Evolutionary conservation across 1,284 basidiomycete genomes (phyloP).

Genomic region (Meripilus lineatus): DNA sequence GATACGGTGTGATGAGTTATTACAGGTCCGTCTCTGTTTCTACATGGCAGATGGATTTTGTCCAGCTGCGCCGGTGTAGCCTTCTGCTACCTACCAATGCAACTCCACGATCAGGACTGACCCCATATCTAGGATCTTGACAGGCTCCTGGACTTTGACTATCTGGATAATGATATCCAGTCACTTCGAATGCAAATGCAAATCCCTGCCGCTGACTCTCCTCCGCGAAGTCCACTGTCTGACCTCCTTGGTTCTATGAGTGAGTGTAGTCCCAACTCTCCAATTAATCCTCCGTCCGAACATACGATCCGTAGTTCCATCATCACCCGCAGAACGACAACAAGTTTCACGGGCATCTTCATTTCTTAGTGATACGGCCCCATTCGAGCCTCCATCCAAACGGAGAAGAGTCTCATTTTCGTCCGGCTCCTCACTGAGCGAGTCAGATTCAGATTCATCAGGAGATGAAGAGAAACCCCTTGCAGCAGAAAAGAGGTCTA

Average conservation of each 20-base stretch:
- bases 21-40: conserved; percentile 56
- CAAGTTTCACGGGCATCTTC: conserved; percentile 59
- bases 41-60: too few species aligned
- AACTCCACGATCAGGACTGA: conserved; percentile 5
- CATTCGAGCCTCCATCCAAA: conserved; percentile 24
- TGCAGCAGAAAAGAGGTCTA: conserved; percentile 18
- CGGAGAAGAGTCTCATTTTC: conserved; percentile 30
- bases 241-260: conserved; percentile 29
- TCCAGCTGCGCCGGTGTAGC: too few species aligned
- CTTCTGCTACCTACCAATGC: too few species aligned
- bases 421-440: conserved; percentile 27
- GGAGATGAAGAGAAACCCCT: conserved; percentile 61
- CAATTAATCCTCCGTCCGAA: too few species aligned
- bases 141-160: conserved; percentile 74
- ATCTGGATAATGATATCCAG: conserved; percentile 63
- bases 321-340: conserved; percentile 31
- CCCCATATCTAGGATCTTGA: conserved; percentile 55
- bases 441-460: conserved; percentile 31
- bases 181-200: conserved; percentile 74
- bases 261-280: conserved; percentile 21
- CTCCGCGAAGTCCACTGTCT: conserved; percentile 38
- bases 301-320: too few species aligned
- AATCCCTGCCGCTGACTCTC: conserved; percentile 42
- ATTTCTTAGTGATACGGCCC: conserved; percentile 31
- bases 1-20: conserved; percentile 77